Percentiles rank a stretch among this genome's conserved stretches.
Conservation (phyloP, 805 yeast genomes). For the Candida railenensis region DNA sequence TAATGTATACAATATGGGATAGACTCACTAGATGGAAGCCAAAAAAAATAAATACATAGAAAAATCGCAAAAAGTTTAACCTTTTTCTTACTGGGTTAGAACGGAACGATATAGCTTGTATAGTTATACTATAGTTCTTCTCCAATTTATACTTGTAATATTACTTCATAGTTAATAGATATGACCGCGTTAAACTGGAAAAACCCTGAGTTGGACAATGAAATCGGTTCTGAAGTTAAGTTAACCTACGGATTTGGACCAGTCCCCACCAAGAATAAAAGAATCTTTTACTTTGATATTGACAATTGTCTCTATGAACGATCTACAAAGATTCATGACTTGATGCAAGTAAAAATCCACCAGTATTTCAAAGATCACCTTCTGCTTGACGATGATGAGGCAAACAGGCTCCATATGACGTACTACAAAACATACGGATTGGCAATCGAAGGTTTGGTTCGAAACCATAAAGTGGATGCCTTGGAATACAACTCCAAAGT, state of each 20-base stretch:
- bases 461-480: conserved; percentile 75
- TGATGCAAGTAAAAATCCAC: conserved; percentile 87
- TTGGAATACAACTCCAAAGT: conserved; percentile 84
- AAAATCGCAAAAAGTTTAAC: too few relatives aligned
- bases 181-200: conserved; percentile 2
- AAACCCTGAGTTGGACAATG: conserved; percentile 5
- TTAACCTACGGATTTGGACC: conserved; percentile 36
- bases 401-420: conserved; percentile 63
- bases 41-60: too few relatives aligned
- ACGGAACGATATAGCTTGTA: too few relatives aligned
- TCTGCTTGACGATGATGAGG: conserved; percentile 66
- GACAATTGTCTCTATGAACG: conserved; percentile 87
- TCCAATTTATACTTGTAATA: too few relatives aligned
- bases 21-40: too few relatives aligned
- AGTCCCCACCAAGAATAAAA: conserved; percentile 24
- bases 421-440: conserved; percentile 88
- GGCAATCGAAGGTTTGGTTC: conserved; percentile 85
- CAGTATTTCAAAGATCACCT: conserved; percentile 71
- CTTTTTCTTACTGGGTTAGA: too few relatives aligned
- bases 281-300: conserved; percentile 79
- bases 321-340: conserved; percentile 72
- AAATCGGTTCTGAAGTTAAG: conserved; percentile 17
- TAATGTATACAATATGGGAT: too few relatives aligned
- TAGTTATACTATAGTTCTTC: too few relatives aligned
- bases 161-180: too few relatives aligned